Conservation (phyloP, 2,329 filamentous ascomycete genomes). For the Blastomyces gilchristii region DNA sequence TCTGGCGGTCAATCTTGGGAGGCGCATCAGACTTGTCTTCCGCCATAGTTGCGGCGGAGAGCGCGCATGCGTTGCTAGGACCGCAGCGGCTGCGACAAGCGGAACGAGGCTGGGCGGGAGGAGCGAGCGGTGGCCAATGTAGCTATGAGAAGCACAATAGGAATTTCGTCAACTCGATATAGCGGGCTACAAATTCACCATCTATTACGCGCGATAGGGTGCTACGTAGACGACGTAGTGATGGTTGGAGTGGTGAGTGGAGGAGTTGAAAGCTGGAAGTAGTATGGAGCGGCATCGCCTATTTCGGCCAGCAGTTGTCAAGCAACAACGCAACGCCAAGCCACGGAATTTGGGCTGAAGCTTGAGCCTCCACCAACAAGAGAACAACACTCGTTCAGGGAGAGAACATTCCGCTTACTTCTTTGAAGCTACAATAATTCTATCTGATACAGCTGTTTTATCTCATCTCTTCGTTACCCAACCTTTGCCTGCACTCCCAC, state of each 20-base stretch:
- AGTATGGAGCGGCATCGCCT: background rate
- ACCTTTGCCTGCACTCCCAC: no score
- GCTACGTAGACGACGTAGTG: background rate
- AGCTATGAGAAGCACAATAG: background rate
- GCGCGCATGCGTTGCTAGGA: constrained; percentile 5
- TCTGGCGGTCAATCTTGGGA: constrained; percentile 53
- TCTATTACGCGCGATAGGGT: background rate
- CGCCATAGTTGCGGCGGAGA: constrained; percentile 6
- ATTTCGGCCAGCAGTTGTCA: no score
- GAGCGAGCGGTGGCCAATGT: background rate
- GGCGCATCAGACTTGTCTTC: constrained; percentile 23
- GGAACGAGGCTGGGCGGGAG: background rate
- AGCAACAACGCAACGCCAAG: no score
- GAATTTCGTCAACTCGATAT: background rate
- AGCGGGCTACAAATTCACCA: background rate
- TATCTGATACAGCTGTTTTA: background rate
- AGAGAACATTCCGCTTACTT: background rate
- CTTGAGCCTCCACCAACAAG: background rate
- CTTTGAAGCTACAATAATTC: background rate
- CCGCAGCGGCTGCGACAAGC: background rate
- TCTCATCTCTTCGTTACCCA: background rate
- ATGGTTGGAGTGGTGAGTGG: background rate
- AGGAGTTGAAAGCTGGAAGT: background rate
- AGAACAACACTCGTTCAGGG: background rate
- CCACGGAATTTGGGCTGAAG: no score